Conservation (phyloP, 192 early-diverging fungal genomes). For the Umbelopsis sp. region DNA sequence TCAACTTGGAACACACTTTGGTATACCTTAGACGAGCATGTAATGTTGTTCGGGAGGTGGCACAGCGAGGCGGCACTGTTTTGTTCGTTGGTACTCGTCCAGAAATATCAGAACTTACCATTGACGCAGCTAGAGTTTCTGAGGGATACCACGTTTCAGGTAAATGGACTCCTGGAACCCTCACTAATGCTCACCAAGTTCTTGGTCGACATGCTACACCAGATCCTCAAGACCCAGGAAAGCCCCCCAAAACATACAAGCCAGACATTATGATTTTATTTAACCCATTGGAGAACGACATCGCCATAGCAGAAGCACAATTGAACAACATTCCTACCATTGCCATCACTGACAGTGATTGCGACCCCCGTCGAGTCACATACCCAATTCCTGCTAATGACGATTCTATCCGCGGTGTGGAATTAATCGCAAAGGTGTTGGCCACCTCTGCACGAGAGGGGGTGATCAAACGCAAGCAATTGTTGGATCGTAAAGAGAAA, state of each 20-base stretch:
- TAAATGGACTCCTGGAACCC: slow-evolving; percentile 85
- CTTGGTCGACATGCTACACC: slow-evolving; percentile 59
- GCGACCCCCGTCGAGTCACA: slow-evolving; percentile 79
- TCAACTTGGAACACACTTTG: slow-evolving; percentile 92
- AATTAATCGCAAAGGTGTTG: slow-evolving; percentile 81
- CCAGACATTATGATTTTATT: slow-evolving; percentile 86
- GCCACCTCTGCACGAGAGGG: slow-evolving; percentile 74
- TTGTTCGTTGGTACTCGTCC: slow-evolving; percentile 85
- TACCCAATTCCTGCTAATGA: slow-evolving; percentile 97
- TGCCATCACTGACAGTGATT: slow-evolving; percentile 91
- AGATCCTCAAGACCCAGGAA: slow-evolving; percentile 43
- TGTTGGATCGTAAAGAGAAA: slow-evolving; percentile 39
- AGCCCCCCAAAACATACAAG: slow-evolving; percentile 55
- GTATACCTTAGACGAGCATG: slow-evolving; percentile 81
- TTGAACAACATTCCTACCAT: slow-evolving; percentile 83
- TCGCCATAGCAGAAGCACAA: slow-evolving; percentile 81
- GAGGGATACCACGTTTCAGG: slow-evolving; percentile 79
- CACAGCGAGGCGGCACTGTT: slow-evolving; percentile 77
- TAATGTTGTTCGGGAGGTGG: slow-evolving; percentile 69
- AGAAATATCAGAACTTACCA: slow-evolving; percentile 65
- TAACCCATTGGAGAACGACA: slow-evolving; percentile 80
- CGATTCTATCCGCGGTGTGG: slow-evolving; percentile 77
- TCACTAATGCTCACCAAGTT: slow-evolving; percentile 83
- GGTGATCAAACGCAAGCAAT: slow-evolving; percentile 38
- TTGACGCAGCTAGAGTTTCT: slow-evolving; percentile 76